A percentile compares a stretch with the other conserved stretches of the same genome.
Conservation (phyloP, 2,329 filamentous ascomycete genomes). For the Claviceps paspali region DNA sequence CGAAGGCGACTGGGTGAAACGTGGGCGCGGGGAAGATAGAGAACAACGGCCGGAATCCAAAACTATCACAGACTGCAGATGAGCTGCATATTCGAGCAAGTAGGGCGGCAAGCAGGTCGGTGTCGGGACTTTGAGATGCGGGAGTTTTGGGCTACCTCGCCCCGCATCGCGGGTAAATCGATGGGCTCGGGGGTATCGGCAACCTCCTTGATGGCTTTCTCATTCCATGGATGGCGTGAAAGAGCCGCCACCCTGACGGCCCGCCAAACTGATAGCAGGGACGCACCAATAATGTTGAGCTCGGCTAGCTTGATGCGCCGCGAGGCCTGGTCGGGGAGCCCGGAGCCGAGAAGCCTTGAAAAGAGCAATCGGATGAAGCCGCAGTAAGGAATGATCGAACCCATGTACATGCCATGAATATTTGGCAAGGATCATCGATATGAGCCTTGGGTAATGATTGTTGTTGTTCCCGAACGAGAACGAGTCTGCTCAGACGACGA, state of each 20-base stretch:
- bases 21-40: not conserved
- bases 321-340: not conserved
- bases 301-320: not conserved
- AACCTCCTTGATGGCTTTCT: not conserved
- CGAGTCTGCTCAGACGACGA: no score
- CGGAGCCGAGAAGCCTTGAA: not conserved
- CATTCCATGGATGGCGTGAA: no score
- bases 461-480: no score
- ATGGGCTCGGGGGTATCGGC: not conserved
- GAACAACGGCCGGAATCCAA: not conserved
- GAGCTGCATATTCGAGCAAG: no score
- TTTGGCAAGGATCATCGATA: no score
- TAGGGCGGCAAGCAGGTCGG: no score
- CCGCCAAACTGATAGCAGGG: not conserved
- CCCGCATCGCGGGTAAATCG: not conserved
- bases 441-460: no score
- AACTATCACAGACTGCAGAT: no score
- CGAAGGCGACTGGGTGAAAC: not conserved
- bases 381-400: no score
- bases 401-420: no score
- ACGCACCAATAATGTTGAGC: not conserved
- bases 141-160: not conserved
- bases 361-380: not conserved
- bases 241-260: not conserved
- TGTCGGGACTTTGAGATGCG: no score